Evolutionary conservation across 345 rosid species (phyloP), one percentile per base, ranked within the genome.

Genomic region (Eutrema yunnanense): DNA sequence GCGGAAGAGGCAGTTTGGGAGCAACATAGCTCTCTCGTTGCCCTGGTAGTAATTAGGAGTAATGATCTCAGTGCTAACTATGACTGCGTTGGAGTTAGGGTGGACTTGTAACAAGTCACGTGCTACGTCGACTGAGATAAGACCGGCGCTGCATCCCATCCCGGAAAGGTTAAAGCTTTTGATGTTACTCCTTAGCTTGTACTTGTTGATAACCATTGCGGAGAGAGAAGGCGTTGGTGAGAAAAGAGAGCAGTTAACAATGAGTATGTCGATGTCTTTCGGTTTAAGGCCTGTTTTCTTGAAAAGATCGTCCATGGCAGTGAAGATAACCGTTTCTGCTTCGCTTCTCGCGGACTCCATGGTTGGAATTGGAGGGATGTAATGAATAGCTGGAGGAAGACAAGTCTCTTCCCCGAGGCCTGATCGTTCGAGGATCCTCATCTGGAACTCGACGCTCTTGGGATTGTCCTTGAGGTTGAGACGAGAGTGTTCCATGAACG

Each of bases 391-490:
- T 5, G 90, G 92, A 6, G 96, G 92, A 27, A 89, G 72, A 58
- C 88, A 89, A 33, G 92, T 89, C 67, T 86, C 90, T 75, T 89
- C 92, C 0, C 96, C 96, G 4, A 89, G 87, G 0, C 96, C 96
- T 0, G 96, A 89, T 40, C 96, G 63, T 64, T 87, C 96, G 3
- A 83, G 83, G 59, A 88, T 84, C 56, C 81, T 84, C 85, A 72
- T 85, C 71, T 88, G 89, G 51, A 87, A 88, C 54, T 83, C 96
- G 0, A 91, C 83, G 11, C 86, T 80, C 62, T 87, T 83, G 2
- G 84, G 92, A 32, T 72, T 75, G 57, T 76, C 73, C 53, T 67
- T 65, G 33, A 81, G 78, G 50, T 38, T 86, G 51, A 81, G 69
- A 69, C 79, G 77, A 9, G 85, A 78, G 65, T 87, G 96, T 67